Percentiles rank a stretch among this genome's conserved stretches.
Evolutionary conservation across 805 yeast genomes (phyloP).

Genomic region (Candida qinlingensis): DNA sequence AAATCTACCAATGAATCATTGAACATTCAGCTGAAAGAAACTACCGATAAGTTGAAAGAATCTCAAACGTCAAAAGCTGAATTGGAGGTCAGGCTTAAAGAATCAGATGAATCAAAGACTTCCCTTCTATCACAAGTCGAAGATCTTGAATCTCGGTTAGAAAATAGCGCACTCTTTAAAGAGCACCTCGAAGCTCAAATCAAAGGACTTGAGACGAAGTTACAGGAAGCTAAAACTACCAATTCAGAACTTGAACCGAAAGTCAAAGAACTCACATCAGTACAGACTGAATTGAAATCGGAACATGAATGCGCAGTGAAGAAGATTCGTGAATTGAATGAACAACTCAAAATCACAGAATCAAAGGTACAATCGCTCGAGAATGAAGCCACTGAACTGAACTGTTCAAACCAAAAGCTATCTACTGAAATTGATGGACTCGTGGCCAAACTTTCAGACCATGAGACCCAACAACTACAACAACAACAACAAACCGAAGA

Average conservation of each 20-base stretch:
- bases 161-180: neutral
- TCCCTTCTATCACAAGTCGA: no score
- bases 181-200: neutral
- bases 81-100: neutral
- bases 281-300: no score
- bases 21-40: neutral
- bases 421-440: slow-evolving; percentile 6
- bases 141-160: neutral
- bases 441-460: slow-evolving; percentile 3
- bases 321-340: no score
- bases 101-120: neutral
- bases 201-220: neutral
- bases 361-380: neutral
- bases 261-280: no score
- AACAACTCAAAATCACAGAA: neutral
- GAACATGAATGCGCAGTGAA: no score
- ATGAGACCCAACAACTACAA: slow-evolving; percentile 10
- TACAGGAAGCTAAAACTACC: neutral
- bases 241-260: neutral
- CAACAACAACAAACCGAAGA: neutral
- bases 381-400: neutral
- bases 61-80: neutral
- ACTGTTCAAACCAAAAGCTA: neutral
- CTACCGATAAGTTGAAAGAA: neutral
- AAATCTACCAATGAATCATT: neutral